phyloP scores from a whole-genome alignment of 495 filamentous ascomycete genomes.

The Neurospora discreta region DNA sequence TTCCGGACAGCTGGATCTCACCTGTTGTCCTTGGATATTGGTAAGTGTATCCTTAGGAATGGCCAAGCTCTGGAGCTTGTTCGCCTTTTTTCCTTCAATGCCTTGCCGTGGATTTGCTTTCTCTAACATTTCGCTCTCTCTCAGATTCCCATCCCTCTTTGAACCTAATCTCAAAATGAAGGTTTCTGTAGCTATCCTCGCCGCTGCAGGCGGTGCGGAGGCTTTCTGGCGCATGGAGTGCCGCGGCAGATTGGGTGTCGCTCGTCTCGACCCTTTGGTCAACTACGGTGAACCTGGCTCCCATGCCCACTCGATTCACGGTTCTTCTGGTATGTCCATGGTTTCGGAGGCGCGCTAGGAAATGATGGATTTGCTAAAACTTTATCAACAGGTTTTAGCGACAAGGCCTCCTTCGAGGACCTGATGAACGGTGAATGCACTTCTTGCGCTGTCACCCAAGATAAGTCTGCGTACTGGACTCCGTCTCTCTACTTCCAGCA shows the following conservation, averaged over 20 bases:
- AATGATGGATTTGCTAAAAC: slow-evolving; percentile 1
- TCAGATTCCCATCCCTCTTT: slow-evolving; percentile 3
- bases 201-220: slow-evolving; percentile 25
- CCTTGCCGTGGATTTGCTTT: neutral
- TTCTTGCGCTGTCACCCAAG: slow-evolving; percentile 50
- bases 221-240: slow-evolving; percentile 91
- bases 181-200: slow-evolving; percentile 13
- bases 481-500: slow-evolving; percentile 55
- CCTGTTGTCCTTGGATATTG: neutral
- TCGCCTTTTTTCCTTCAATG: neutral
- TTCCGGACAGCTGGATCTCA: neutral
- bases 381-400: slow-evolving; percentile 33
- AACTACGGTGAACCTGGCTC: slow-evolving; percentile 42
- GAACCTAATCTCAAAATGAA: slow-evolving; percentile 18
- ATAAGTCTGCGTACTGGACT: slow-evolving; percentile 62
- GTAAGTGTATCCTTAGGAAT: neutral
- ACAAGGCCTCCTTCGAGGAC: slow-evolving; percentile 33
- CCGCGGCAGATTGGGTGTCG: slow-evolving; percentile 51
- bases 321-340: slow-evolving; percentile 43
- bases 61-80: neutral
- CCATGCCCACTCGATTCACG: slow-evolving; percentile 68
- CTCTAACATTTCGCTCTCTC: neutral
- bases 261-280: slow-evolving; percentile 63
- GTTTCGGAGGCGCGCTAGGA: neutral
- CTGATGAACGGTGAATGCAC: slow-evolving; percentile 47